phyloP scores from a whole-genome alignment of 495 filamentous ascomycete species.

The Durotheca rogersii region DNA sequence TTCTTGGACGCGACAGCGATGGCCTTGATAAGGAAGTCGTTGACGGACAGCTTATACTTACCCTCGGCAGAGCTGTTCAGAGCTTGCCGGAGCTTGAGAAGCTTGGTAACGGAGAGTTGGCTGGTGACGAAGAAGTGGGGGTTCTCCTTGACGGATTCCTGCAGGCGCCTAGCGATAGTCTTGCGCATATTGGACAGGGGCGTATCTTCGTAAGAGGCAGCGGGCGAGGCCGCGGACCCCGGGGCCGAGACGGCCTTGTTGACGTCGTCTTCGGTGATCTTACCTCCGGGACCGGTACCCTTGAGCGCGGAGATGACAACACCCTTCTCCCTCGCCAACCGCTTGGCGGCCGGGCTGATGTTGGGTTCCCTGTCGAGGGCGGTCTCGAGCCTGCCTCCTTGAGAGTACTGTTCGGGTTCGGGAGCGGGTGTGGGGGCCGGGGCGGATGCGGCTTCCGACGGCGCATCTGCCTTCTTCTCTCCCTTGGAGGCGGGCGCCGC shows the following conservation, averaged over 20 bases:
- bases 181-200: slow-evolving; percentile 93
- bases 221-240: slow-evolving; percentile 54
- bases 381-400: slow-evolving; percentile 76
- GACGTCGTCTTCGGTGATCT: slow-evolving; percentile 87
- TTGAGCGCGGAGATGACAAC: slow-evolving; percentile 77
- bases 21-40: slow-evolving; percentile 99
- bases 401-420: slow-evolving; percentile 69
- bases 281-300: slow-evolving; percentile 82
- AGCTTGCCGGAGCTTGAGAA: slow-evolving; percentile 91
- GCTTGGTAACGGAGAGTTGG: slow-evolving; percentile 85
- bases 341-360: slow-evolving; percentile 73
- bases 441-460: slow-evolving; percentile 58
- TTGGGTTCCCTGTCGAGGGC: slow-evolving; percentile 76
- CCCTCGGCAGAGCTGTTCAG: slow-evolving; percentile 86
- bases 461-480: slow-evolving; percentile 55
- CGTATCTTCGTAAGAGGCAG: slow-evolving; percentile 76
- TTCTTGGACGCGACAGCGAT: slow-evolving; percentile 84
- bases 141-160: slow-evolving; percentile 85
- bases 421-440: slow-evolving; percentile 59
- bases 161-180: slow-evolving; percentile 89
- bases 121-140: slow-evolving; percentile 97
- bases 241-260: slow-evolving; percentile 64
- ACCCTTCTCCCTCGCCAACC: slow-evolving; percentile 82
- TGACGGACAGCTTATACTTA: slow-evolving; percentile 97
- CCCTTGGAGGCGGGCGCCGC: slow-evolving; percentile 60